Conservation (phyloP, 2,329 filamentous ascomycete genomes). For the Hypoxylon sp. region DNA sequence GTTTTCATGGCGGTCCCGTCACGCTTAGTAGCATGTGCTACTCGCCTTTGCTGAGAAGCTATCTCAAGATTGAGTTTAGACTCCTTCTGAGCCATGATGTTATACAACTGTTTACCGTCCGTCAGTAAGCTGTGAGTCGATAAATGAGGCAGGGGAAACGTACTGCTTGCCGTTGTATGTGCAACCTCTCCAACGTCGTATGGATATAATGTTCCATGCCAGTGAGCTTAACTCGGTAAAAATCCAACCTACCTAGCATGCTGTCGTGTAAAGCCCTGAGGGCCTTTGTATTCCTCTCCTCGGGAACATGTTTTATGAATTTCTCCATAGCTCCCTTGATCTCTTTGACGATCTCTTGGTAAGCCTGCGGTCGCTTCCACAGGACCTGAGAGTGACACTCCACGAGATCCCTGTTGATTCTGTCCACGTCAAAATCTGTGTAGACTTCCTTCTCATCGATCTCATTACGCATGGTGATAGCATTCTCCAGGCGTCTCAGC, state of each 20-base stretch:
- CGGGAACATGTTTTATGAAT: slow-evolving; percentile 56
- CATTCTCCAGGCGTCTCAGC: slow-evolving; percentile 73
- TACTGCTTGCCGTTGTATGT: slow-evolving; percentile 74
- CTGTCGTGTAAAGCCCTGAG: slow-evolving; percentile 62
- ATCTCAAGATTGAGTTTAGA: slow-evolving; percentile 75
- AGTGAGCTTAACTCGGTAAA: slow-evolving; percentile 72
- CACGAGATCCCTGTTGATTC: slow-evolving; percentile 73
- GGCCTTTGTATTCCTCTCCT: slow-evolving; percentile 40
- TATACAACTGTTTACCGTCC: slow-evolving; percentile 67
- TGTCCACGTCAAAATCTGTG: slow-evolving; percentile 69
- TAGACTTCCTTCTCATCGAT: slow-evolving; percentile 70
- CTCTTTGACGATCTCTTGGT: slow-evolving; percentile 67
- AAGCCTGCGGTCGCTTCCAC: slow-evolving; percentile 75
- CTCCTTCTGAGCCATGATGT: slow-evolving; percentile 76
- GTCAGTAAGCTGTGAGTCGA: slow-evolving; percentile 27
- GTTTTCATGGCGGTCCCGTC: slow-evolving; percentile 77
- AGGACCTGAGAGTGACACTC: slow-evolving; percentile 74
- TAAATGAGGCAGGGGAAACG: slow-evolving; percentile 47
- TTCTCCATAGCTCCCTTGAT: slow-evolving; percentile 64
- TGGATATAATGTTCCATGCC: slow-evolving; percentile 75
- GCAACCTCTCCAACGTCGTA: slow-evolving; percentile 72
- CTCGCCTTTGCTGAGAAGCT: slow-evolving; percentile 70
- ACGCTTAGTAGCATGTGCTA: slow-evolving; percentile 72
- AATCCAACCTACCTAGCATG: slow-evolving; percentile 69
- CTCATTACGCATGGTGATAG: slow-evolving; percentile 72